Conservation (phyloP, 1,139 yeast species). For the Yamadazyma atmosphaerica region DNA sequence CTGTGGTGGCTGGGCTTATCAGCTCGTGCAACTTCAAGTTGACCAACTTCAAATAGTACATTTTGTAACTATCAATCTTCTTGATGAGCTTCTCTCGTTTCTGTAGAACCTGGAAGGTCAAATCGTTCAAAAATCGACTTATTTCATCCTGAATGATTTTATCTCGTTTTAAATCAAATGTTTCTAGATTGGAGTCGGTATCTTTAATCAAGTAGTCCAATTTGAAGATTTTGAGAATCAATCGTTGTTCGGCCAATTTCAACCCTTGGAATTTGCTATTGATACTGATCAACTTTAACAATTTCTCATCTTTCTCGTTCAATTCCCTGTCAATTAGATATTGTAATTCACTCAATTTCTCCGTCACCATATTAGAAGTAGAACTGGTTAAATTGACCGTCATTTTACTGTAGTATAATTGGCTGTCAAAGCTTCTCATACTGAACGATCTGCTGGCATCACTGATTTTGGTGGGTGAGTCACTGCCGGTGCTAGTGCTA, state of each 20-base stretch:
- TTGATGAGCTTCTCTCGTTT: conserved; percentile 31
- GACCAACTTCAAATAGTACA: conserved; percentile 13
- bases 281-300: conserved; percentile 30
- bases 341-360: conserved; percentile 41
- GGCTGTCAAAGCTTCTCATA: conserved; percentile 39
- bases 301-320: conserved; percentile 36
- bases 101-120: conserved; percentile 38
- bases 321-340: conserved; percentile 43
- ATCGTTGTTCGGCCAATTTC: conserved; percentile 35
- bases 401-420: conserved; percentile 37
- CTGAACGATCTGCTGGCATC: conserved; percentile 14
- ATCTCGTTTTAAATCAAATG: conserved; percentile 21
- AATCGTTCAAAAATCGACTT: conserved; percentile 39
- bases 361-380: conserved; percentile 38
- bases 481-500: conserved; percentile 5
- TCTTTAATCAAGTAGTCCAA: conserved; percentile 37
- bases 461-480: conserved; percentile 7
- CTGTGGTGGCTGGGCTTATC: conserved; percentile 1
- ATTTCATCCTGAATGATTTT: conserved; percentile 46
- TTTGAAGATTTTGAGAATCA: conserved; percentile 35
- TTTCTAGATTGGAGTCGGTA: conserved; percentile 15
- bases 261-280: conserved; percentile 21
- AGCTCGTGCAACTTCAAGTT: conserved; percentile 3
- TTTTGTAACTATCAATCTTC: conserved; percentile 18
- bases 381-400: conserved; percentile 38